Percentiles rank a stretch among this genome's conserved stretches.
phyloP scores from a whole-genome alignment of 2,329 filamentous ascomycete species.

The Cladophialophora yegresii region DNA sequence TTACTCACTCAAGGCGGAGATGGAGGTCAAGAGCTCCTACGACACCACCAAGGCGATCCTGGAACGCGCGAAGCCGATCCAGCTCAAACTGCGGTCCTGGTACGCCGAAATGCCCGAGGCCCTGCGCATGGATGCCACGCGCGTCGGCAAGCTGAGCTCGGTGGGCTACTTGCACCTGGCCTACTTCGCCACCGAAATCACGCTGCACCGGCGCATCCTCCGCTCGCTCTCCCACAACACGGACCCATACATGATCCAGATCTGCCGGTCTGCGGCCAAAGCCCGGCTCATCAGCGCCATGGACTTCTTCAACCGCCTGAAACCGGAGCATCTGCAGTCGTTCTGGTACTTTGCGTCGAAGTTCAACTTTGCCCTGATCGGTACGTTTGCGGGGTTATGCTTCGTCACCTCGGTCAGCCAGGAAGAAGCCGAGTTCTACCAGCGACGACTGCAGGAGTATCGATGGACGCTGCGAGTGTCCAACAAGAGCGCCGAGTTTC shows the following conservation, averaged over 20 bases:
- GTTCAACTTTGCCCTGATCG: constrained; percentile 86
- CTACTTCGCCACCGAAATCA: constrained; percentile 52
- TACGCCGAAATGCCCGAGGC: constrained; percentile 51
- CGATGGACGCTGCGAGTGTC: constrained; percentile 91
- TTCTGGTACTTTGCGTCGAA: constrained; percentile 69
- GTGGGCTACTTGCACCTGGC: constrained; percentile 50
- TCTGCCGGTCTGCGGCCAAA: constrained; percentile 90
- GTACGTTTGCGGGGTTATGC: constrained; percentile 81
- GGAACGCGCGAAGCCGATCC: constrained; percentile 57
- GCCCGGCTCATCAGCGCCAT: constrained; percentile 92
- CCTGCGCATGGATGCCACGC: constrained; percentile 53
- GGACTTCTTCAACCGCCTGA: constrained; percentile 94
- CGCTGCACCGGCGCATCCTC: constrained; percentile 48
- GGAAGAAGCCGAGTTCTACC: constrained; percentile 92
- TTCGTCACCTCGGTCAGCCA: constrained; percentile 84
- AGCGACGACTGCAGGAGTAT: constrained; percentile 80
- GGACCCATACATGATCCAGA: constrained; percentile 72
- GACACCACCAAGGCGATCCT: constrained; percentile 52
- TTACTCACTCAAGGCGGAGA: constrained; percentile 52
- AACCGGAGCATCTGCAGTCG: constrained; percentile 78
- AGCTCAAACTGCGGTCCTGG: constrained; percentile 57
- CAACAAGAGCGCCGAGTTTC: constrained; percentile 37
- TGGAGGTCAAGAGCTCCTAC: constrained; percentile 32
- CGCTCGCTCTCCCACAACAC: constrained; percentile 44
- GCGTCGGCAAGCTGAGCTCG: constrained; percentile 46